Evolutionary conservation across 192 early-diverging fungal species (phyloP), one percentile per base, ranked within the genome.

Genomic region (Rhizophagus clarus): DNA sequence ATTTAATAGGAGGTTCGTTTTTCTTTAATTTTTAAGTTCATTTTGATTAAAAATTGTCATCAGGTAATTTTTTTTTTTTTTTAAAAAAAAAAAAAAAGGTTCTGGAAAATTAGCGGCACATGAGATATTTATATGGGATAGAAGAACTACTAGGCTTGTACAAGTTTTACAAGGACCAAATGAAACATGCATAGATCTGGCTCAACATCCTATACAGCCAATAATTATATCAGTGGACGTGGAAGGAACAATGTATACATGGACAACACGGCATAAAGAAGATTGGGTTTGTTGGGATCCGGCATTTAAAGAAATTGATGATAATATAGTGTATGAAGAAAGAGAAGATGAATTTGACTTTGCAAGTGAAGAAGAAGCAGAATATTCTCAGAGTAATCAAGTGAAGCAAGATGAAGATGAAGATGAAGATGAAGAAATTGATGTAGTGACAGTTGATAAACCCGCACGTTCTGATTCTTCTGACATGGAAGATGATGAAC

Each of bases 101-200:
- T 94, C 94, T 56, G 93, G 90, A 49, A 93, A 94, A 77, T 94
- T 93, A 78, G 92, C 96, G n/a, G 88, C 91, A 45, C 96, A 99
- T 82, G 94, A 97, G 74, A 96, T 99, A 51, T 98, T 95, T 81
- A 92, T 98, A 45, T 99, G 97, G 96, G 95, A 99, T 83, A 92
- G 91, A 77, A 85, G 88, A 24, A 86, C 89, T 22, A 93, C 94
- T 24, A 94, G 90, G 68, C 86, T 99, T 9, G 94, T 96, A 32
- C 97, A 96, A 84, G 92, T 96, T 80, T 85, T 99, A 20, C 94
- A 97, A 34, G 96, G 97, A 6, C 96, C 96, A 11, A 92, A 93
- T 49, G 94, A 94, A 79, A 90, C 89, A 42, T 83, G 99, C 31
- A 87, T 93, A 64, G 97, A 97, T 82, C 37, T 97, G 12, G 88